Evolutionary conservation across 306 rosid genomes (phyloP).

Genomic region (Chamaecrista fasciculata): DNA sequence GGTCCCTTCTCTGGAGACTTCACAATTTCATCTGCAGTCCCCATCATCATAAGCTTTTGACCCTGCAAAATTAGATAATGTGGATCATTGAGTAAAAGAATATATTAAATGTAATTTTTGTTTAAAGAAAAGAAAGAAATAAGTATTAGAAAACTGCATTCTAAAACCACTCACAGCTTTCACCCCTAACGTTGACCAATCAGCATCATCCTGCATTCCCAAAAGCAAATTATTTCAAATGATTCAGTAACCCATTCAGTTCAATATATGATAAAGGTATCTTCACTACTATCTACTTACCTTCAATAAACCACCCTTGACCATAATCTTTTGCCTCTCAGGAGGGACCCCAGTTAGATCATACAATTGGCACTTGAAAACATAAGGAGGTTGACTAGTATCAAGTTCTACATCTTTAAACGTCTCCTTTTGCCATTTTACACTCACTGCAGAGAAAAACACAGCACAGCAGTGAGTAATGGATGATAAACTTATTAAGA

Average conservation of each 20-base stretch:
- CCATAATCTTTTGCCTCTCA: conserved; percentile 97
- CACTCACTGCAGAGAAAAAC: conserved; percentile 55
- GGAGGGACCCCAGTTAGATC: conserved; percentile 97
- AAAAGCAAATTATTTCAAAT: background rate
- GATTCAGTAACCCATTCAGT: conserved; percentile 5
- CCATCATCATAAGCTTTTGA: conserved; percentile 99
- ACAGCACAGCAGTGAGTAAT: conserved; percentile 1
- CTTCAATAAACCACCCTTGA: conserved; percentile 96
- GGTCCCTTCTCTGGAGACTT: conserved; percentile 92
- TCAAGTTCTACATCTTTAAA: conserved; percentile 78
- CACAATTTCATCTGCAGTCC: conserved; percentile 90
- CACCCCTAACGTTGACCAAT: conserved; percentile 82
- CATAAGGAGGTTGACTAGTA: conserved; percentile 80
- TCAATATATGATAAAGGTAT: background rate
- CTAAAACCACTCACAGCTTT: conserved; percentile 58
- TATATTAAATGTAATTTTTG: background rate
- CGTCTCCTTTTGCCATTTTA: conserved; percentile 94
- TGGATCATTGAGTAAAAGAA: conserved; percentile 3
- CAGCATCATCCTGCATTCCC: conserved; percentile 83
- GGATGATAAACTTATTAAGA: background rate
- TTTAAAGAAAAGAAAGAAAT: background rate
- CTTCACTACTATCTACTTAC: conserved; percentile 37
- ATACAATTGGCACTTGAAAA: conserved; percentile 89
- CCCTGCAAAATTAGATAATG: conserved; percentile 57
- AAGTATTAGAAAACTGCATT: background rate